Conservation (phyloP, 2,329 filamentous ascomycete species). For the Chaetomium strumarium region DNA sequence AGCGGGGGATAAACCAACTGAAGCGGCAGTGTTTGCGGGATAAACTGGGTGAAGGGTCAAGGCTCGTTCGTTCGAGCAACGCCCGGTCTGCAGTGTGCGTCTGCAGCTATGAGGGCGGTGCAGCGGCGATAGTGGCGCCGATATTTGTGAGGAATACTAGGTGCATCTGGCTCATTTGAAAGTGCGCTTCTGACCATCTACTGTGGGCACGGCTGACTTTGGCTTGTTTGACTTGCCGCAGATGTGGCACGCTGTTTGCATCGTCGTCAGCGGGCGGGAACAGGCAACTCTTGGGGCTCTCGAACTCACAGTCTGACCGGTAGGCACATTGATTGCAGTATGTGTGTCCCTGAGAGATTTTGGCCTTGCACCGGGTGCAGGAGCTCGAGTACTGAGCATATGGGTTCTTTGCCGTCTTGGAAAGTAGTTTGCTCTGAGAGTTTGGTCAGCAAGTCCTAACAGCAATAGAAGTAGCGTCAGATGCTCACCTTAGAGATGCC, state of each 20-base stretch:
- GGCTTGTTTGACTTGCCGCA: constrained; percentile 56
- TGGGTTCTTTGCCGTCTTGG: constrained; percentile 59
- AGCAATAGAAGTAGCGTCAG: neutral
- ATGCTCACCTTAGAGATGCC: constrained; percentile 51
- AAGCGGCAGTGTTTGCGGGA: neutral
- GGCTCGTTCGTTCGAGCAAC: neutral
- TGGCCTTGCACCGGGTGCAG: constrained; percentile 57
- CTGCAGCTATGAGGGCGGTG: neutral
- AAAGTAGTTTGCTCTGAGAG: constrained; percentile 55
- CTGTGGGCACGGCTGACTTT: constrained; percentile 44
- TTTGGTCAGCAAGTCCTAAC: neutral
- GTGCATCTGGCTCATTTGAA: constrained; percentile 44
- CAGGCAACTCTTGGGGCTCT: neutral
- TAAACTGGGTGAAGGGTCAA: neutral
- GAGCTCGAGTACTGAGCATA: constrained; percentile 57
- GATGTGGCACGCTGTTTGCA: constrained; percentile 50
- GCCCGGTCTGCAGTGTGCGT: neutral
- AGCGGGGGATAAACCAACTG: too few species aligned
- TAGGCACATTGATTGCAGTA: constrained; percentile 60
- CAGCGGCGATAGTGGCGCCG: neutral
- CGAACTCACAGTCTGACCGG: constrained; percentile 49
- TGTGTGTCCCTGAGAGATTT: constrained; percentile 55
- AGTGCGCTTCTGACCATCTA: constrained; percentile 58
- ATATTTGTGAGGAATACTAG: neutral
- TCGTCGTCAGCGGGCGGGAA: constrained; percentile 10